Evolutionary conservation across 306 rosid species (phyloP), one percentile per base, ranked within the genome.

Genomic region (Prinsepia uniflora): DNA sequence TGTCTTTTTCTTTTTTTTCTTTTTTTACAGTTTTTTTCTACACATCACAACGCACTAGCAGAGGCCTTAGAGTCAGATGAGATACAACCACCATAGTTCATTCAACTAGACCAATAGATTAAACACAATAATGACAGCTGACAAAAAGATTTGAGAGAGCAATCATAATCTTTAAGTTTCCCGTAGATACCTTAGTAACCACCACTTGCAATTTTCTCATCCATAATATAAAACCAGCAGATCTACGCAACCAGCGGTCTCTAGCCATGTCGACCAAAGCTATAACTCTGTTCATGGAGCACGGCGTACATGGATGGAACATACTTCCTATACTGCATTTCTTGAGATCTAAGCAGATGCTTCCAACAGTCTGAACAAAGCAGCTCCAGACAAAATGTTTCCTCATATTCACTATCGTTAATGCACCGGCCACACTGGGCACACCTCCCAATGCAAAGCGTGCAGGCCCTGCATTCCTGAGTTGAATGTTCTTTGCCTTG

Each of bases 351-450:
- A 55, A 54, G 47, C 66, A 65, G 76, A 75, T 83, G 85, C 69
- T 79, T 75, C 63, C 80, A 81, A 73, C 96, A 92, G 74, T 66
- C 80, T 47, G 86, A 86, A 76, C 98, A 93, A 68, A 88, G 93
- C 63, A 75, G 73, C 58, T 93, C 96, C 83, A 93, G 72, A 76
- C 93, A 82, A 71, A 93, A 90, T 41, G 96, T 93, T 79, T 93
- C 98, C 82, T 90, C 96, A 68, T 84, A 93, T 65, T 90, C 98
- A 55, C 80, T 79, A 69, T 88, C 96, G 61, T 76, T 83, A 78
- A 90, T 81, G 79, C 98, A 93, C 71, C 82, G 75, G 36, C 98
- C 96, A 77, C 98, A 93, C 73, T 86, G 85, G 50, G 76, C 82
- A 77, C 98, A 93, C 39, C 98, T 92, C 2, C 81, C 57, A 71